Base-by-base conservation (phyloP, 2,329 filamentous ascomycete genomes). In the Celoporthe dispersa region DNA sequence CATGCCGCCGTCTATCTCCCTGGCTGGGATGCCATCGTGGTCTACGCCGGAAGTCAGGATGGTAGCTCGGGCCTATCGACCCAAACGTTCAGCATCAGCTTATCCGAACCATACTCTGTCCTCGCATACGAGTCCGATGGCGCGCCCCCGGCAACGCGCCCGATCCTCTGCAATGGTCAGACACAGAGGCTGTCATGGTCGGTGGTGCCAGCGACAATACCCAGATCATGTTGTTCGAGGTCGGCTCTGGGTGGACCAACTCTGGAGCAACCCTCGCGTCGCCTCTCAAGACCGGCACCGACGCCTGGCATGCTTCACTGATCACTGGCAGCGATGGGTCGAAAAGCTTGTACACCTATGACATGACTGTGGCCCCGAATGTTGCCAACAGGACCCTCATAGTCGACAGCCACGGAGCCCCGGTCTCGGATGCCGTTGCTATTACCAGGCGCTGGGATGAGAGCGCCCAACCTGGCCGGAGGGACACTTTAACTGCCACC, bases 1-100 rank as follows among this genome's bases (percentile, higher is more conserved):
- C 95, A 98, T 79, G 90, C 88, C 73, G 91, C 92, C 16, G 86
- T 88, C 25, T 98, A 94, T 77, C 83, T 98, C 67, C 86, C 89
- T 72, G 85, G 86, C 31, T 87, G 89, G 22, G 86, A 93, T 68
- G 86, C 88, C 4, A 92, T 98, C 68, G 81, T 98, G 33, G 85
- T 97, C 35, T 98, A 94, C 78, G 92, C 91, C 41, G 95, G 95
- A 61, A 89, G 86, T 22, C 88, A 90, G 75, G 87, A 90, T 74
- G 88, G 88, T 35, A 82, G 81, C 44, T 79, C 81, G 11, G 80
- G 82, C 8, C 82, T 87, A 0, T 94, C 92, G 0, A 88, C 90
- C 1, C 87, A 93, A 74, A 95, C 93, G 0, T 97, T 94, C 76
- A 85, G 91, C 25, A 89, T 98, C 70, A 83, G 85, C 2, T 90